These are phyloP conservation scores for Kalaharituber pfeilii DNA, from an alignment of 2,329 filamentous ascomycete genomes.

Conservation along the genomic window DNA sequence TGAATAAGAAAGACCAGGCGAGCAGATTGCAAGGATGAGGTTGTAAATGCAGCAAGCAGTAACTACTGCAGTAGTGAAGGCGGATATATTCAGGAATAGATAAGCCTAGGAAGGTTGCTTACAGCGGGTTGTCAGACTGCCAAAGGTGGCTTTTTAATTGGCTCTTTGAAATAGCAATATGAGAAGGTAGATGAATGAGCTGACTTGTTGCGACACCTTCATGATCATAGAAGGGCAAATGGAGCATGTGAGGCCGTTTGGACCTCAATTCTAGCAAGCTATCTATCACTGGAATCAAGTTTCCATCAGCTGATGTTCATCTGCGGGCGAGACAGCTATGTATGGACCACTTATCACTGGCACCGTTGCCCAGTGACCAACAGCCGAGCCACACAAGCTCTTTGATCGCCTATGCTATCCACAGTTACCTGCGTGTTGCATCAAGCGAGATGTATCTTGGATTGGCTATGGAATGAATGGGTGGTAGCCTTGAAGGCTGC, in stretches of 20 bases:
- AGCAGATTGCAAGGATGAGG: not conserved
- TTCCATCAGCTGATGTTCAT: not conserved
- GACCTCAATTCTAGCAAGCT: not conserved
- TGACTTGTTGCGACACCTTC: no score
- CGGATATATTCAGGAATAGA: not conserved
- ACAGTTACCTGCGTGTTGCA: not conserved
- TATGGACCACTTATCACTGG: no score
- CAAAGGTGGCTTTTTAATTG: not conserved
- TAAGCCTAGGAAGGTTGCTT: not conserved
- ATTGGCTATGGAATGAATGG: no score
- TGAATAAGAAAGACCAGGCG: no score
- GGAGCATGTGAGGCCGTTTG: conserved; percentile 1
- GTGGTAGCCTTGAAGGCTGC: no score
- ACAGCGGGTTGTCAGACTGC: not conserved
- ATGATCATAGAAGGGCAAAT: no score
- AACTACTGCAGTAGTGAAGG: not conserved
- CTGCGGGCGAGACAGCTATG: no score
- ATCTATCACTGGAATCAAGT: not conserved
- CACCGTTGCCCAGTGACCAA: no score
- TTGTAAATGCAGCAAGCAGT: not conserved
- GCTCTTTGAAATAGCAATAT: no score
- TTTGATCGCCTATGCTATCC: not conserved
- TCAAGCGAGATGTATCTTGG: not conserved
- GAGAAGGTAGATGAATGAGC: no score
- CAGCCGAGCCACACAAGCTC: no score